Evolutionary conservation across 177 flowering plant species (phyloP).

Genomic region (Vitis hybrid): DNA sequence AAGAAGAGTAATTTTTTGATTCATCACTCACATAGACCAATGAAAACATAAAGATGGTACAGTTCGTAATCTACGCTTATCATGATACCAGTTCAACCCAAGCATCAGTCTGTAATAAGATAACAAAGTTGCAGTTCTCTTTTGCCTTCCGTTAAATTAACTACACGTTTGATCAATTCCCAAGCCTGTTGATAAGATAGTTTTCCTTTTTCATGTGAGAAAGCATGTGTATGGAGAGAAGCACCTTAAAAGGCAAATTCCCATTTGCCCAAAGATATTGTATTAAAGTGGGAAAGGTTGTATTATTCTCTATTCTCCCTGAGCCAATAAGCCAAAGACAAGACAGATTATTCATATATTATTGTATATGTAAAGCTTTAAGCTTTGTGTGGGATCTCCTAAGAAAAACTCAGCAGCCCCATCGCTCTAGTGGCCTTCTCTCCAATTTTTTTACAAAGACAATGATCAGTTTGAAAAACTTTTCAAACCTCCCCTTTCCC

Average conservation of each 20-base stretch:
- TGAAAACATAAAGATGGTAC: neutral
- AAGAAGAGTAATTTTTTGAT: neutral
- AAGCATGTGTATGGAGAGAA: slow-evolving; percentile 23
- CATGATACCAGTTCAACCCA: neutral
- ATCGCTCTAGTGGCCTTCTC: neutral
- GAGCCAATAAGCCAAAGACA: slow-evolving; percentile 27
- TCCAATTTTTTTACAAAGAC: neutral
- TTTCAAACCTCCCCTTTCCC: slow-evolving; percentile 15
- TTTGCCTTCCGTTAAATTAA: neutral
- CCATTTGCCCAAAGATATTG: slow-evolving; percentile 46
- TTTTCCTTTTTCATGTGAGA: slow-evolving; percentile 8
- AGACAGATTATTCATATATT: slow-evolving; percentile 18
- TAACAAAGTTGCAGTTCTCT: too few species aligned
- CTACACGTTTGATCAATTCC: slow-evolving; percentile 8
- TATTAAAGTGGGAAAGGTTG: slow-evolving; percentile 21
- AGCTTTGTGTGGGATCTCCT: neutral
- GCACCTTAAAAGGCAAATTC: slow-evolving; percentile 43
- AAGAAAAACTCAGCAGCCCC: neutral
- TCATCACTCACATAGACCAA: neutral
- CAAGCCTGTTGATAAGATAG: slow-evolving; percentile 29
- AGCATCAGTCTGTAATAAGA: too few species aligned
- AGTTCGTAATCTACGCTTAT: neutral
- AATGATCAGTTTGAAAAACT: neutral
- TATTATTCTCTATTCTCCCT: slow-evolving; percentile 34
- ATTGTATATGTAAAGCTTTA: neutral